Evolutionary conservation across 805 yeast genomes (phyloP).

Genomic region (Phaffomyces opuntiae): DNA sequence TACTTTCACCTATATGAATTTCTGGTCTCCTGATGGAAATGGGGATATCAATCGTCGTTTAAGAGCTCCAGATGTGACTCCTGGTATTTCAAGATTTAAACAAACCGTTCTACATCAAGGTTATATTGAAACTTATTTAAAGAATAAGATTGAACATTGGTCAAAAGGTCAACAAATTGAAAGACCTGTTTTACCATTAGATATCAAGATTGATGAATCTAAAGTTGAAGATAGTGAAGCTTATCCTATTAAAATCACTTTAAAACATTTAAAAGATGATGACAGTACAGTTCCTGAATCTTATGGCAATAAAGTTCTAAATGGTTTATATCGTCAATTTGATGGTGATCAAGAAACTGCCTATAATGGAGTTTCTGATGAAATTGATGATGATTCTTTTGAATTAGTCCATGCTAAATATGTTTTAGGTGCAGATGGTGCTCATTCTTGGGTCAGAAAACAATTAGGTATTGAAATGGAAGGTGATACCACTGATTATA

Average conservation of each 20-base stretch:
- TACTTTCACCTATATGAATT: background rate
- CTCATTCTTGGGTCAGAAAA: constrained; percentile 2
- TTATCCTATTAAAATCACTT: background rate
- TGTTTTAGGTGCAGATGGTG: background rate
- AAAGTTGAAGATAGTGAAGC: background rate
- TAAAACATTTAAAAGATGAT: background rate
- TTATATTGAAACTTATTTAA: background rate
- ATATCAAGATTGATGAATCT: background rate
- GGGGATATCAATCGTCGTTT: background rate
- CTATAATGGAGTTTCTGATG: background rate
- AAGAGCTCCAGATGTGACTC: background rate
- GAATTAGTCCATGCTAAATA: background rate
- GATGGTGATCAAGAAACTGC: background rate
- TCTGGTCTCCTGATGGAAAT: background rate
- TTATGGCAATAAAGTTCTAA: background rate
- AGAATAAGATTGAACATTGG: background rate
- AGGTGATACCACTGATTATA: background rate
- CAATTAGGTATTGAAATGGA: constrained; percentile 1
- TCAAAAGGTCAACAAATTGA: background rate
- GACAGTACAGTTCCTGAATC: background rate
- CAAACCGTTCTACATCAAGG: constrained; percentile 1
- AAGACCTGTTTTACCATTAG: background rate
- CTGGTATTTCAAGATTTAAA: background rate
- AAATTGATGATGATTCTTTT: background rate
- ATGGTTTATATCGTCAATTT: constrained; percentile 1